phyloP scores from a whole-genome alignment of 2,329 filamentous ascomycete genomes.

The Hypoxylon sp. region DNA sequence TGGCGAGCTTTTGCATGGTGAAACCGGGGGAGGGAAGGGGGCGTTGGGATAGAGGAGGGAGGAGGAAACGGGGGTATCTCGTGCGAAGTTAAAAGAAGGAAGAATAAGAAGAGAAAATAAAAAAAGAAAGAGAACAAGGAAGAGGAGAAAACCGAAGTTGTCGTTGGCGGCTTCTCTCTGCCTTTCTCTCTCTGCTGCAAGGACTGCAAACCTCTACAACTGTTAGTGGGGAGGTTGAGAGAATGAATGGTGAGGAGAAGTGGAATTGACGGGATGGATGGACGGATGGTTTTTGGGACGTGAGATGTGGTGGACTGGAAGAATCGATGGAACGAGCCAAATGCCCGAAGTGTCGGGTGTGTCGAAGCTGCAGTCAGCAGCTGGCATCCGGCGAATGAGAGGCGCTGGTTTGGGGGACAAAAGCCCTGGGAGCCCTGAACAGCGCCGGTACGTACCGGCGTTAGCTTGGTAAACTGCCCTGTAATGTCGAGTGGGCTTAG shows the following conservation, averaged over 20 bases:
- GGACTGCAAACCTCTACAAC: slow-evolving; percentile 47
- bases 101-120: slow-evolving; percentile 46
- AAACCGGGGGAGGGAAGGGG: slow-evolving; percentile 42
- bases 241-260: slow-evolving; percentile 50
- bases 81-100: slow-evolving; percentile 43
- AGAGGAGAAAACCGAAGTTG: slow-evolving; percentile 49
- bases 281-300: slow-evolving; percentile 44
- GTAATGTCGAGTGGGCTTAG: slow-evolving; percentile 43
- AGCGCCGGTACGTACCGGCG: slow-evolving; percentile 15
- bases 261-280: slow-evolving; percentile 49
- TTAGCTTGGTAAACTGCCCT: slow-evolving; percentile 32
- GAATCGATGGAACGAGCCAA: slow-evolving; percentile 47
- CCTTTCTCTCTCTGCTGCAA: slow-evolving; percentile 45
- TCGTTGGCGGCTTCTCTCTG: slow-evolving; percentile 47
- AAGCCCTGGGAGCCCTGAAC: slow-evolving; percentile 31
- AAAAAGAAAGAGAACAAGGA: slow-evolving; percentile 49
- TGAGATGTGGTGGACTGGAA: slow-evolving; percentile 47
- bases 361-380: slow-evolving; percentile 46
- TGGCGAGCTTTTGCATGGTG: slow-evolving; percentile 79
- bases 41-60: slow-evolving; percentile 42
- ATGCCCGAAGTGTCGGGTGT: slow-evolving; percentile 44
- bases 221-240: slow-evolving; percentile 47
- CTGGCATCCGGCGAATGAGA: slow-evolving; percentile 25
- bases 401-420: slow-evolving; percentile 19
- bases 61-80: slow-evolving; percentile 46